Base-by-base conservation (phyloP, 1,139 yeast genomes). In the Candida gigantensis region DNA sequence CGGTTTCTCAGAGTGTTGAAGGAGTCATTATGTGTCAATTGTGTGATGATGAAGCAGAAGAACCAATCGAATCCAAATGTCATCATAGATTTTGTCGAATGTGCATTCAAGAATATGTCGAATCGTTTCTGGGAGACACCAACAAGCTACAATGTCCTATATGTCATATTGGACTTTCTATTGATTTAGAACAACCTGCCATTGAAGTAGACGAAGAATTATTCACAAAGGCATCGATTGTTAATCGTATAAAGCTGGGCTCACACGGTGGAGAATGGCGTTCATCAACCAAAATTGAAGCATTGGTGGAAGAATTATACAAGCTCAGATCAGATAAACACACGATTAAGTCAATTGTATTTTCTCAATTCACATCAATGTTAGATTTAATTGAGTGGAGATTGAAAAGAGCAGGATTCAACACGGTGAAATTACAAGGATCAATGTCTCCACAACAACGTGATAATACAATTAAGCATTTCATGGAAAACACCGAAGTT, bases 11-110 rank as follows among this genome's bases (percentile, higher is more conserved):
- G 8, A 63, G 60, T 7, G 52, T 65, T 4, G 71, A 69, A 13
- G 89, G 88, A 10, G 82, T 84, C 1, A 74, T 89, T 18, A 84
- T 94, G 32, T 92, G 98, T 57, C 94, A 87, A 49, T 60, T 92
- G 18, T 94, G 99, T 62, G 97, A 90, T 49, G 98, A 94, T 55
- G 97, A 89, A 59, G 96, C 98, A 0, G 97, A 92, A 58, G 98
- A 92, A 45, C 96, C 98, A 0, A 88, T 94, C 34, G 90, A 86
- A 57, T 85, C 96, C 2, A 85, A 84, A 55, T 92, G 98, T 56
- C 96, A 86, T 50, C 99, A 92, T 53, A 77, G 78, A 40, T 92
- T 92, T 55, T 92, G 99, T 57, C 75, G 99, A 26, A 72, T 92
- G 71, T 92, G 99, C 58, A 79, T 92, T 40, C 80, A 75, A 46